Evolutionary conservation across 768 basidiomycete genomes (phyloP).

Genomic region (Obba rivulosa): DNA sequence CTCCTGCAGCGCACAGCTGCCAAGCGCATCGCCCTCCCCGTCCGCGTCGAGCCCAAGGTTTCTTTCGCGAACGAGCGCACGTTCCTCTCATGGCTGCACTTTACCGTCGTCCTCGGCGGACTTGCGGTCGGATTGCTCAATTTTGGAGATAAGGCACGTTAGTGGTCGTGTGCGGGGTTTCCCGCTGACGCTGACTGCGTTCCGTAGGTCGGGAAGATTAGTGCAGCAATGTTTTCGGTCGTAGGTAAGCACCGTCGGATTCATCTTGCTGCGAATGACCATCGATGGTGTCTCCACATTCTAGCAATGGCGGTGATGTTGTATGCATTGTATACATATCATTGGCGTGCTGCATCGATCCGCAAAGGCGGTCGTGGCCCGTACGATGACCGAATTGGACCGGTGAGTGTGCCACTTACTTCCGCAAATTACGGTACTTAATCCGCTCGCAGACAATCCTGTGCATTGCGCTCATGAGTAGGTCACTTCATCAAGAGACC

Average conservation of each 20-base stretch:
- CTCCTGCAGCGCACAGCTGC: conserved; percentile 89
- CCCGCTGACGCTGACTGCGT: conserved; percentile 2
- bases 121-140: conserved; percentile 94
- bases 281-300: conserved; percentile 5
- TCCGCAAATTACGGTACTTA: conserved; percentile 7
- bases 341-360: conserved; percentile 94
- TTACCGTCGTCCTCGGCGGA: conserved; percentile 95
- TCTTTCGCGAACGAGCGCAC: conserved; percentile 94
- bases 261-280: neutral
- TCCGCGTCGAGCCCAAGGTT: conserved; percentile 92
- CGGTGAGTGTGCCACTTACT: conserved; percentile 64
- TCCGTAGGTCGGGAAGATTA: conserved; percentile 83
- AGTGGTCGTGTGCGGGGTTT: neutral
- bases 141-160: conserved; percentile 88
- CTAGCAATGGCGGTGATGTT: conserved; percentile 95
- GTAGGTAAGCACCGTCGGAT: conserved; percentile 57
- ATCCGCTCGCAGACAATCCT: conserved; percentile 58
- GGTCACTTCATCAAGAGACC: neutral
- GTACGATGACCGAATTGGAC: conserved; percentile 94
- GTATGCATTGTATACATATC: conserved; percentile 92
- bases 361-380: conserved; percentile 87
- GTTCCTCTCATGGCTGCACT: conserved; percentile 98
- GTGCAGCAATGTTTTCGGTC: conserved; percentile 92
- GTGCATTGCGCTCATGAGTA: conserved; percentile 77
- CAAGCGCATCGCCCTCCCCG: conserved; percentile 95